Percentiles rank a stretch among this genome's conserved stretches.
phyloP scores from a whole-genome alignment of 2,329 filamentous ascomycete genomes.

The Ophiosphaerella korrae region DNA sequence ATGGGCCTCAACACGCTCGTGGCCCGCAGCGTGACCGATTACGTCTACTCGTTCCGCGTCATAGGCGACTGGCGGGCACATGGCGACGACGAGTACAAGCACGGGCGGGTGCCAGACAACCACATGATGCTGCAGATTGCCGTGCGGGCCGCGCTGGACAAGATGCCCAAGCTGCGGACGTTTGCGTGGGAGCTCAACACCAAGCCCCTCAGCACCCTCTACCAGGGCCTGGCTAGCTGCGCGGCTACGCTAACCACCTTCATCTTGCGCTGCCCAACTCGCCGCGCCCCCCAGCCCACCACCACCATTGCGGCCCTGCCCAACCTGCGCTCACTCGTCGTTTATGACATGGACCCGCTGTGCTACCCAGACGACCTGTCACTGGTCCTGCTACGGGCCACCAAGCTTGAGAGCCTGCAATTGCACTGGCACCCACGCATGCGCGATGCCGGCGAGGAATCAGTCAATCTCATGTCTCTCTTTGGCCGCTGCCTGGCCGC shows the following conservation, averaged over 20 bases:
- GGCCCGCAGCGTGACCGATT: slow-evolving; percentile 57
- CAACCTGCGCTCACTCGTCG: slow-evolving; percentile 58
- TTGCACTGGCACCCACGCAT: slow-evolving; percentile 68
- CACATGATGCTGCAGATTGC: slow-evolving; percentile 68
- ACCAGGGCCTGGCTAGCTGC: slow-evolving; percentile 59
- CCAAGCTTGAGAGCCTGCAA: slow-evolving; percentile 59
- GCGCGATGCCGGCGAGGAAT: slow-evolving; percentile 63
- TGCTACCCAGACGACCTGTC: slow-evolving; percentile 69
- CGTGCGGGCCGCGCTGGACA: slow-evolving; percentile 63
- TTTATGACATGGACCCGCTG: slow-evolving; percentile 66
- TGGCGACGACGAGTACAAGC: slow-evolving; percentile 62
- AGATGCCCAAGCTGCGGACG: slow-evolving; percentile 59
- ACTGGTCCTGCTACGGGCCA: slow-evolving; percentile 58
- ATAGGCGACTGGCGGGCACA: slow-evolving; percentile 63
- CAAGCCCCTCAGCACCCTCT: slow-evolving; percentile 64
- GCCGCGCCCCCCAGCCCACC: slow-evolving; percentile 62
- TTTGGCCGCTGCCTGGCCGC: slow-evolving; percentile 61
- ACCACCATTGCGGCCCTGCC: slow-evolving; percentile 62
- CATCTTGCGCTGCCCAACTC: slow-evolving; percentile 61
- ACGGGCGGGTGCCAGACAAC: slow-evolving; percentile 66
- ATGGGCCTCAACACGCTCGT: slow-evolving; percentile 68
- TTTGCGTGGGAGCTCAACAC: slow-evolving; percentile 67
- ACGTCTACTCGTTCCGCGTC: slow-evolving; percentile 60
- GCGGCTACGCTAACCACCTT: slow-evolving; percentile 56
- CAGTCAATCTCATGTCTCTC: slow-evolving; percentile 58